Base-by-base conservation (phyloP, 768 basidiomycete genomes). In the Suillus decipiens region DNA sequence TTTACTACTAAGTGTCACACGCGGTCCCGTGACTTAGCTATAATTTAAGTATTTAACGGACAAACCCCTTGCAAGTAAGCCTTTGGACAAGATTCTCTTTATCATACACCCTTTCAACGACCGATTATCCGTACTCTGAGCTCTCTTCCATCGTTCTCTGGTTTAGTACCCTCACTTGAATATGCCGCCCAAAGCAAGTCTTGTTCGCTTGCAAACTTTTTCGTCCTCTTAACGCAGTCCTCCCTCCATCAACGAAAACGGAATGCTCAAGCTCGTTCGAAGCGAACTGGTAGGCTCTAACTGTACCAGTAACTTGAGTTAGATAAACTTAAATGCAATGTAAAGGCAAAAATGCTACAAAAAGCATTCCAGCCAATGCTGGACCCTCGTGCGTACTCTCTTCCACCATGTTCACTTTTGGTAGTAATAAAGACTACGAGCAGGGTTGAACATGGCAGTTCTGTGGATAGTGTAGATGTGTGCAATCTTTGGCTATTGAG, bases 241-340 rank as follows among this genome's bases (percentile, higher is more conserved):
- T 12, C 24, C 11, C 10, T 10, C 45, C 19, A 5, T 31, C 69
- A 90, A 89, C 79, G 89, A 67, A 90, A 89, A 79, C 86, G 83
- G 42, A 60, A 69, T 70, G 75, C 72, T 43, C 72, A 68, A 62
- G 76, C 82, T 68, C 81, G 82, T 72, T 69, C 78, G 43, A 82
- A 81, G 41, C 81, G 78, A 61, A 72, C 59, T 47, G 63, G 75
- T 76, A 58, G 31, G 71, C 56, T 63, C 12, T 22, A 22, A 24
- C 37, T 39, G 12, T 37, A 17, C 8, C 8, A 50, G 51, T 15
- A 51, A 24, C 43, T 69, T 69, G 63, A 70, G 76, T 54, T 64
- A 66, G 33, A 53, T 36, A 42, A 31, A 33, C 10, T 42, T 11
- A 19, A 43, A 62, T 61, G 24, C 11, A 62, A 75, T 71, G 60